Percentiles rank a stretch among this genome's conserved stretches.
Evolutionary conservation across 306 rosid species (phyloP).

Genomic region (Cicer judaicum): DNA sequence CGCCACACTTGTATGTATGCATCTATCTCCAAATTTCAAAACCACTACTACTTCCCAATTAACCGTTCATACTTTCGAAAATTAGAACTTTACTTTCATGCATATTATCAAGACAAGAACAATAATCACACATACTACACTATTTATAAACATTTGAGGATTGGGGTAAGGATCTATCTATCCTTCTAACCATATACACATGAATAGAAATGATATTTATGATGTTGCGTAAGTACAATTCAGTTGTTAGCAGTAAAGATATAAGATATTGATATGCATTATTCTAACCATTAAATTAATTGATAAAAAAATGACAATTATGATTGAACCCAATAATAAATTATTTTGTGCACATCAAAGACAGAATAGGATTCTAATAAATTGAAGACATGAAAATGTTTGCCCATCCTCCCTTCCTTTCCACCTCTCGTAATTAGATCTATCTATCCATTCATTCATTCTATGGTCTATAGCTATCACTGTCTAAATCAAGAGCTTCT

Average conservation of each 20-base stretch:
- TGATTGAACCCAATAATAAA: slow-evolving; percentile 31
- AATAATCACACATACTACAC: not conserved
- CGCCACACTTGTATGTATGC: slow-evolving; percentile 14
- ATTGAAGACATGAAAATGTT: slow-evolving; percentile 51
- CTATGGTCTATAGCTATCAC: slow-evolving; percentile 45
- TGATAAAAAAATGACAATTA: not conserved
- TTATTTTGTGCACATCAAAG: slow-evolving; percentile 32
- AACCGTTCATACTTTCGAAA: slow-evolving; percentile 1
- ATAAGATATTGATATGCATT: too few species aligned
- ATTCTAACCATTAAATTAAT: too few species aligned
- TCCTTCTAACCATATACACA: slow-evolving; percentile 37
- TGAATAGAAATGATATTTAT: slow-evolving; percentile 13
- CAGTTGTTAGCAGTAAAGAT: too few species aligned
- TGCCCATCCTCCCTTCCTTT: slow-evolving; percentile 38
- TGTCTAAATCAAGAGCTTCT: slow-evolving; percentile 51
- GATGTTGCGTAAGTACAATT: not conserved
- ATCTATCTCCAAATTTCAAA: slow-evolving; percentile 34
- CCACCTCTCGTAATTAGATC: slow-evolving; percentile 21
- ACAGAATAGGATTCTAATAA: slow-evolving; percentile 45
- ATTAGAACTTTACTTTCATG: slow-evolving; percentile 46
- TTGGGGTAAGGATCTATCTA: slow-evolving; percentile 9
- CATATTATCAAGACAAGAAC: slow-evolving; percentile 35
- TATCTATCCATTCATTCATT: slow-evolving; percentile 34
- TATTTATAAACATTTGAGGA: slow-evolving; percentile 4
- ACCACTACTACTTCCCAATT: slow-evolving; percentile 36